Evolutionary conservation across 192 early-diverging fungal genomes (phyloP).

Genomic region (Backusella mclennaniae): DNA sequence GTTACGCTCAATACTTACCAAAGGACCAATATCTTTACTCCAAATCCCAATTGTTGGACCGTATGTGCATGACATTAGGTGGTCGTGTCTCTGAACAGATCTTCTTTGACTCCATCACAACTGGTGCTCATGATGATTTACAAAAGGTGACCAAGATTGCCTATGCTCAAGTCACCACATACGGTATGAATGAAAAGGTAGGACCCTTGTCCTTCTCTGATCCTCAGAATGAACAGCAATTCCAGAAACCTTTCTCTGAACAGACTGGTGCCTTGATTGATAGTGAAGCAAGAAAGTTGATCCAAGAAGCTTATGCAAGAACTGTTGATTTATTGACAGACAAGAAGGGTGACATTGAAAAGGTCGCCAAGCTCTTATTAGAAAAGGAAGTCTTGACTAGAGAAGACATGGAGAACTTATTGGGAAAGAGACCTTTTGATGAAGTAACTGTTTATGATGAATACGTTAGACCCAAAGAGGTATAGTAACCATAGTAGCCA

Average conservation of each 20-base stretch:
- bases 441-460: conserved; percentile 73
- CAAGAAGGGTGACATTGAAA: conserved; percentile 83
- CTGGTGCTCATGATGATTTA: conserved; percentile 97
- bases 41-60: conserved; percentile 85
- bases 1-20: conserved; percentile 99
- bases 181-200: conserved; percentile 90
- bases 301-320: conserved; percentile 78
- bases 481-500: not conserved
- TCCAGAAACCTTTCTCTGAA: conserved; percentile 97
- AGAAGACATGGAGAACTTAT: conserved; percentile 90
- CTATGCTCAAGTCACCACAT: conserved; percentile 91
- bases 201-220: conserved; percentile 86
- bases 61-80: conserved; percentile 88
- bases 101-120: conserved; percentile 93
- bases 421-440: conserved; percentile 83
- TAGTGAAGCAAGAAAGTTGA: conserved; percentile 85
- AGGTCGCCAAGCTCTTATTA: conserved; percentile 88
- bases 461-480: conserved; percentile 45
- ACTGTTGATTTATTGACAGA: conserved; percentile 84
- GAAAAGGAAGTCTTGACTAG: conserved; percentile 96
- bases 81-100: conserved; percentile 88
- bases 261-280: conserved; percentile 93
- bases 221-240: conserved; percentile 69
- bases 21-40: conserved; percentile 97
- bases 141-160: conserved; percentile 97